Percentiles rank a stretch among this genome's conserved stretches.
phyloP scores from a whole-genome alignment of 2,329 filamentous ascomycete genomes.

The Monilinia fructigena region DNA sequence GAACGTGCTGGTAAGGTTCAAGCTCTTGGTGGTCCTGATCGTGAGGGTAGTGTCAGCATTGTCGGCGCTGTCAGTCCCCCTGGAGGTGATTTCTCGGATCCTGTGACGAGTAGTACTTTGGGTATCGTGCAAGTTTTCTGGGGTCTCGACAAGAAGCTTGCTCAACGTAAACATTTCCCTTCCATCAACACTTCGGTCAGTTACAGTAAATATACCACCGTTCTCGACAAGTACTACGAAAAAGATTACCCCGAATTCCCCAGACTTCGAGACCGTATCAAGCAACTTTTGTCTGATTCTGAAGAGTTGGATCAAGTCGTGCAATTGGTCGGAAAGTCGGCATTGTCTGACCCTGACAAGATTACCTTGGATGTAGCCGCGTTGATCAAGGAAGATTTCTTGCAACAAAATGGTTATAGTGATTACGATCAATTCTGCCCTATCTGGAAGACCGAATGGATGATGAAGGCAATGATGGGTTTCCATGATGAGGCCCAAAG shows the following conservation, averaged over 20 bases:
- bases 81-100: constrained; percentile 98
- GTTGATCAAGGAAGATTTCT: constrained; percentile 95
- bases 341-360: constrained; percentile 94
- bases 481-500: constrained; percentile 98
- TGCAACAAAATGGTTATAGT: constrained; percentile 98
- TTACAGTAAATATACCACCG: constrained; percentile 92
- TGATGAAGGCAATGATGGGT: constrained; percentile 99
- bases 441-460: constrained; percentile 99
- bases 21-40: constrained; percentile 83
- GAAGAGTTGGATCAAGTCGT: constrained; percentile 98
- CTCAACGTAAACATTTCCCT: constrained; percentile 98
- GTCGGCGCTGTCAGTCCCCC: constrained; percentile 96
- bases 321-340: constrained; percentile 96
- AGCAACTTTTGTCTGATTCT: constrained; percentile 87
- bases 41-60: constrained; percentile 91
- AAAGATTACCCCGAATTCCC: constrained; percentile 94
- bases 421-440: constrained; percentile 99
- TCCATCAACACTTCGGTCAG: constrained; percentile 93
- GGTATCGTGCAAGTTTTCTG: constrained; percentile 99
- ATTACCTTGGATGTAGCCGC: constrained; percentile 92
- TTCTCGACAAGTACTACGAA: constrained; percentile 91
- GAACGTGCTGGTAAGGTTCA: constrained; percentile 90
- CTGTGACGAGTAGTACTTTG: constrained; percentile 88
- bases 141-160: constrained; percentile 99
- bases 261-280: constrained; percentile 86